Evolutionary conservation across 805 yeast species (phyloP).

Genomic region (Wickerhamiella hasegawae): DNA sequence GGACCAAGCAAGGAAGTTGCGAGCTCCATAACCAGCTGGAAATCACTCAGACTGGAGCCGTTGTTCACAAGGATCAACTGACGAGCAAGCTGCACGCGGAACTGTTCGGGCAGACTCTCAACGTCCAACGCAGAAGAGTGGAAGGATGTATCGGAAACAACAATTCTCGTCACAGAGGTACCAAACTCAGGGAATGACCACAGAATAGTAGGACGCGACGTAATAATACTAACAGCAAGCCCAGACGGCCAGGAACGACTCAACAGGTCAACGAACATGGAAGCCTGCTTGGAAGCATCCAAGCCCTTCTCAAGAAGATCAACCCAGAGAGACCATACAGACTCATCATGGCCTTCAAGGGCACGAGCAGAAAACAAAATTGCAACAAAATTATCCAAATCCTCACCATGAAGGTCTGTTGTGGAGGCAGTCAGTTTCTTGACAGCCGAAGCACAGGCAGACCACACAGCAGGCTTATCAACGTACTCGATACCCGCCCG

Average conservation of each 20-base stretch:
- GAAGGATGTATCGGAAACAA: not conserved
- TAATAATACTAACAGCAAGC: not conserved
- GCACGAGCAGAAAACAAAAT: not conserved
- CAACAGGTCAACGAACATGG: not conserved
- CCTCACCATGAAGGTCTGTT: not conserved
- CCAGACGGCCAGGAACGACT: not conserved
- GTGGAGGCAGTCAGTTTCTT: not conserved
- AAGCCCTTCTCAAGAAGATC: not conserved
- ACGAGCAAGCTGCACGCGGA: slow-evolving; percentile 1
- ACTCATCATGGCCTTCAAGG: not conserved
- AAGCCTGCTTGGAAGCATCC: not conserved
- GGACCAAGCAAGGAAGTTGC: not conserved
- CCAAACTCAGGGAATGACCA: not conserved
- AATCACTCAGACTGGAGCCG: not conserved
- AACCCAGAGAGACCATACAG: not conserved
- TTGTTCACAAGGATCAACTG: not conserved
- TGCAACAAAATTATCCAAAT: not conserved
- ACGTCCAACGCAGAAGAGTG: not conserved
- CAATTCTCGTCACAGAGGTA: not conserved
- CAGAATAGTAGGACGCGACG: not conserved
- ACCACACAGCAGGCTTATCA: not conserved
- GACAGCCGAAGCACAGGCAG: not conserved
- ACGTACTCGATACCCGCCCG: not conserved
- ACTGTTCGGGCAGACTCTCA: not conserved
- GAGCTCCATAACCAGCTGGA: not conserved